Conservation (phyloP, 345 rosid genomes). For the Lepidium africanum region DNA sequence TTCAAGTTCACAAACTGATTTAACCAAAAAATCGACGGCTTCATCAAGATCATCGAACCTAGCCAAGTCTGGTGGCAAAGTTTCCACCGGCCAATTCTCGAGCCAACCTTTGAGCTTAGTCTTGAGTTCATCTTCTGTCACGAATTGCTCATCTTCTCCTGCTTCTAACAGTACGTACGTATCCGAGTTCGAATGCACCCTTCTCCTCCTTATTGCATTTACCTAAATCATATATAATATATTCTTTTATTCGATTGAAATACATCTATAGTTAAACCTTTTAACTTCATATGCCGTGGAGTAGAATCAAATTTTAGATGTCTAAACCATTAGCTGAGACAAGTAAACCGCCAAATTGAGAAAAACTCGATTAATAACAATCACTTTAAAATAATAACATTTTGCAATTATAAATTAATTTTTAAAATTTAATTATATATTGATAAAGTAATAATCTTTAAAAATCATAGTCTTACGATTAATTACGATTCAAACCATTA, state of each 20-base stretch:
- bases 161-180: slow-evolving; percentile 76
- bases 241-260: background rate
- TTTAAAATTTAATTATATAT: too few relatives aligned
- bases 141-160: slow-evolving; percentile 73
- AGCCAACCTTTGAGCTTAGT: slow-evolving; percentile 56
- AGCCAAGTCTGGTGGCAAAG: slow-evolving; percentile 78
- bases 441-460: too few relatives aligned
- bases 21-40: slow-evolving; percentile 62
- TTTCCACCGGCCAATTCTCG: slow-evolving; percentile 58
- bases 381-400: too few relatives aligned
- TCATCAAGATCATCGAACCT: slow-evolving; percentile 54
- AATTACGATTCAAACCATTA: too few relatives aligned
- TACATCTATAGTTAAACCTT: too few relatives aligned
- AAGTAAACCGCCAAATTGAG: too few relatives aligned
- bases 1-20: slow-evolving; percentile 71
- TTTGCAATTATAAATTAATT: too few relatives aligned
- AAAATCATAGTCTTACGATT: too few relatives aligned
- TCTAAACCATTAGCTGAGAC: too few relatives aligned
- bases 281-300: too few relatives aligned
- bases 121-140: slow-evolving; percentile 67
- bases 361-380: too few relatives aligned
- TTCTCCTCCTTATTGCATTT: slow-evolving; percentile 51
- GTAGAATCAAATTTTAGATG: too few relatives aligned
- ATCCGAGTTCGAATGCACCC: slow-evolving; percentile 43
- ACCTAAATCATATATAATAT: slow-evolving; percentile 15